Evolutionary conservation across 352 stramenopile species (phyloP), one percentile per base, ranked within the genome.

Genomic region (Pythium brachiatum): DNA sequence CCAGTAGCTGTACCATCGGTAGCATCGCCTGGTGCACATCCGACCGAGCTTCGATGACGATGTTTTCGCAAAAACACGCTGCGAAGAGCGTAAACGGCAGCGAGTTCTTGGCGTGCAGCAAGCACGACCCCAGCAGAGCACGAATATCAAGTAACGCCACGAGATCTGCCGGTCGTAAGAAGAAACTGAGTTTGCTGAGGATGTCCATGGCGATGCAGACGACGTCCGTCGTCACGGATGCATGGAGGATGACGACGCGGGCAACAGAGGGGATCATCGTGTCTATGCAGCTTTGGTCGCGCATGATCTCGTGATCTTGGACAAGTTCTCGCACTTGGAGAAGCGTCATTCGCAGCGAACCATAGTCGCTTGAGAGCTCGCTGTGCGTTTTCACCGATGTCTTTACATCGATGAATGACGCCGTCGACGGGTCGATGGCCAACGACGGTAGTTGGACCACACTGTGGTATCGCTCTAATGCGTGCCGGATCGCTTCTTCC

Each of bases 131-230:
- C 0, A 72, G 56, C n/a, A 72, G 23, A 18, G 44, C 64, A 1
- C 11, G 11, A 1, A 67, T 7, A 20, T 72, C 58, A 7, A 72
- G 16, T 7, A 34, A 3, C 4, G 21, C 32, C 13, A 59, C 18
- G 0, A 68, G n/a, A 23, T 36, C 18, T 13, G 25, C 15, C 0
- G 26, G 23, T 7, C 20, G 20, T 0, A 68, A 18, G 3, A 64
- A 23, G 52, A 66, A 72, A 15, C 56, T 67, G 21, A 67, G 29
- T n/a, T 51, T 53, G 15, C 48, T 29, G 7, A 66, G 27, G n/a
- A 63, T 52, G 13, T 70, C 64, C 52, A 70, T 63, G 3, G 64
- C 57, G 12, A 59, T 39, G 25, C 59, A 72, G n/a, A 72, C 64
- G 5, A 64, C 53, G 26, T 64, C 59, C 0, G 53, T 63, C 15